Evolutionary conservation across 352 stramenopile genomes (phyloP).

Genomic region (Globisporangium middletonii): DNA sequence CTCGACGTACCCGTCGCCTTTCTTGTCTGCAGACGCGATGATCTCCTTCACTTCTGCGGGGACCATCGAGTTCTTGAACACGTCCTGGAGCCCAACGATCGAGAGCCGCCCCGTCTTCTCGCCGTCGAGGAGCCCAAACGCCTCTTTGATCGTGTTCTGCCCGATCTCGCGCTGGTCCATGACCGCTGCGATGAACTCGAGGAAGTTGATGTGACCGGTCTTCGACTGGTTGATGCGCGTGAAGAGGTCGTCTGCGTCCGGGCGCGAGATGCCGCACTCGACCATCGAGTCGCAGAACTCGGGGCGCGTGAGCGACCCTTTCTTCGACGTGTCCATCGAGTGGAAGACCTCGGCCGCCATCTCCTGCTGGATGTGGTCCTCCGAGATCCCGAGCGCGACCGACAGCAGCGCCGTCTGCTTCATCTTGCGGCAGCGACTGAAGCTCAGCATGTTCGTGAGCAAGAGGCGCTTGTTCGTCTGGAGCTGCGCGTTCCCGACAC

Average conservation of each 20-base stretch:
- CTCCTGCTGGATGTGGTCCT: conserved; percentile 68
- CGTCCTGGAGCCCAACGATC: conserved; percentile 81
- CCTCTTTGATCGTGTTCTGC: conserved; percentile 91
- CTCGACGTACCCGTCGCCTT: conserved; percentile 77
- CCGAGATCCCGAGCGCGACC: conserved; percentile 62
- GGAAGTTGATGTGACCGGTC: conserved; percentile 88
- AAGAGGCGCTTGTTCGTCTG: conserved; percentile 57
- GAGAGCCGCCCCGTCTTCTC: conserved; percentile 90
- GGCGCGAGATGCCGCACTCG: conserved; percentile 69
- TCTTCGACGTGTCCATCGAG: conserved; percentile 82
- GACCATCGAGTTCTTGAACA: conserved; percentile 87
- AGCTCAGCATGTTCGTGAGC: conserved; percentile 74
- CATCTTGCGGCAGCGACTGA: conserved; percentile 67
- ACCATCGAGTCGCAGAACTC: conserved; percentile 93
- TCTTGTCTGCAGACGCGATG: conserved; percentile 82
- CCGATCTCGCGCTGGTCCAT: conserved; percentile 87
- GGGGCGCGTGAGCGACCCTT: conserved; percentile 84
- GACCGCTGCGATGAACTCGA: conserved; percentile 94
- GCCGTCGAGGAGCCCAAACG: conserved; percentile 85
- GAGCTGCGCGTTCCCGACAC: conserved; percentile 24
- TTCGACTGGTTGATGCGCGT: conserved; percentile 76
- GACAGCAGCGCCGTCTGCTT: conserved; percentile 72
- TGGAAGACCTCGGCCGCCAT: conserved; percentile 82
- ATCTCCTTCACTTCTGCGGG: conserved; percentile 87
- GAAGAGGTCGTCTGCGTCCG: conserved; percentile 79